Percentiles rank a stretch among this genome's conserved stretches.
Conservation (phyloP, 2,329 filamentous ascomycete species). For the Kalmusia sp. region DNA sequence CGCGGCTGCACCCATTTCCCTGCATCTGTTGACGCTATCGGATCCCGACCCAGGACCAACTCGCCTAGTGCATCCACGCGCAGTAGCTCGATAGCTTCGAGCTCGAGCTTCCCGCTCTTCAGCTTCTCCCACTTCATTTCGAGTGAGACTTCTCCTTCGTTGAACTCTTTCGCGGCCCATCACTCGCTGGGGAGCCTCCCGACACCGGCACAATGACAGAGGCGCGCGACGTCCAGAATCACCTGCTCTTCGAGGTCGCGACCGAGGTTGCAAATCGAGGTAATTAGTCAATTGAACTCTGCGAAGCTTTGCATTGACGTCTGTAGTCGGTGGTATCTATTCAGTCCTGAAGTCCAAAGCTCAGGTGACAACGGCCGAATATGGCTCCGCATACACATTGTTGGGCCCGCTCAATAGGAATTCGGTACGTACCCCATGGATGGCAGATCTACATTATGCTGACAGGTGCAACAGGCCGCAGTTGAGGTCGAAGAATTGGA, state of each 20-base stretch:
- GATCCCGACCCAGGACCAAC: slow-evolving; percentile 22
- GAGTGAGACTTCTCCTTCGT: not conserved
- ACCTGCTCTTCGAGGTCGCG: slow-evolving; percentile 94
- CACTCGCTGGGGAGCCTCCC: slow-evolving; percentile 4
- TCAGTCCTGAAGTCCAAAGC: slow-evolving; percentile 99
- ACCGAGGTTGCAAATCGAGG: slow-evolving; percentile 97
- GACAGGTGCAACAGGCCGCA: slow-evolving; percentile 69
- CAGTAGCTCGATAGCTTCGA: slow-evolving; percentile 34
- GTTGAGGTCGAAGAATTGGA: slow-evolving; percentile 96
- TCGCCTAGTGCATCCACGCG: slow-evolving; percentile 34
- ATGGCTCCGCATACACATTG: slow-evolving; percentile 95
- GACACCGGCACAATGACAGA: slow-evolving; percentile 36
- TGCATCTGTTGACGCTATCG: not conserved
- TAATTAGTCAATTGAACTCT: slow-evolving; percentile 48
- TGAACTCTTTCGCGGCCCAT: slow-evolving; percentile 16
- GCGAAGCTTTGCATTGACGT: slow-evolving; percentile 20
- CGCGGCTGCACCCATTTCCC: slow-evolving; percentile 1
- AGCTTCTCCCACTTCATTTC: not conserved
- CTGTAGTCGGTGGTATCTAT: slow-evolving; percentile 92
- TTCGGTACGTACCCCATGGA: slow-evolving; percentile 68
- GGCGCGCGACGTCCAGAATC: slow-evolving; percentile 82
- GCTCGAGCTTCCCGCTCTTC: slow-evolving; percentile 11
- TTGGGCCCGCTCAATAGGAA: slow-evolving; percentile 92
- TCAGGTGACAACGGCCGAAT: slow-evolving; percentile 95
- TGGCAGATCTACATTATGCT: slow-evolving; percentile 14